phyloP scores from a whole-genome alignment of 345 rosid species.

The Ceriops tagal region DNA sequence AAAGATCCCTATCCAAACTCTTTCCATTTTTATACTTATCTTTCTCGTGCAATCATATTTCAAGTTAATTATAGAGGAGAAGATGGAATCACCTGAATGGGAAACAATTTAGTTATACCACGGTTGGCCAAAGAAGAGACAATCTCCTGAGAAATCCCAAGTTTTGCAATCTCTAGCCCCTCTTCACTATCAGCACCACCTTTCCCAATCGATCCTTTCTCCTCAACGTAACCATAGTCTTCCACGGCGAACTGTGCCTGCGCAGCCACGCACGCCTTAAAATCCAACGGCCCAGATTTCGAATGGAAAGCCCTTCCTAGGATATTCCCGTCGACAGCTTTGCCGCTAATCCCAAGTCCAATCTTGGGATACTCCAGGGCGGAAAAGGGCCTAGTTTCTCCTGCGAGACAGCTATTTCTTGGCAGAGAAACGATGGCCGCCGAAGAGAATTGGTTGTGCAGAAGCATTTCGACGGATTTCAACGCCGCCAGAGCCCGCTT shows the following conservation, averaged over 20 bases:
- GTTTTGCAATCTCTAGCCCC: constrained; percentile 64
- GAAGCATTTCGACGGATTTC: constrained; percentile 24
- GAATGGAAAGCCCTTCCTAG: constrained; percentile 43
- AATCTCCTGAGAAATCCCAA: constrained; percentile 70
- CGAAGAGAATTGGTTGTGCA: constrained; percentile 11
- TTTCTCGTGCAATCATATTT: too few species aligned
- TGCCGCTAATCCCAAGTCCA: background rate
- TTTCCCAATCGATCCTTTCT: constrained; percentile 20
- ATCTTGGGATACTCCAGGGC: background rate
- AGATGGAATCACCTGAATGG: constrained; percentile 62
- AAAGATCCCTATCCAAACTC: too few species aligned
- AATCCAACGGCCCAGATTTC: constrained; percentile 46
- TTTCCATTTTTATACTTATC: too few species aligned
- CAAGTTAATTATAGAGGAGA: too few species aligned
- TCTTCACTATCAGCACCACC: constrained; percentile 34
- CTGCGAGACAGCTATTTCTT: background rate
- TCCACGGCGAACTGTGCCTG: constrained; percentile 54
- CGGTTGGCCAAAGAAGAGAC: constrained; percentile 57
- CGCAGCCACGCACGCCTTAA: constrained; percentile 36
- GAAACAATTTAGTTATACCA: constrained; percentile 74
- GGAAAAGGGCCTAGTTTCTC: background rate
- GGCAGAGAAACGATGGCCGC: background rate
- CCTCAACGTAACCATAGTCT: constrained; percentile 41
- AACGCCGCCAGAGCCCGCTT: constrained; percentile 30
- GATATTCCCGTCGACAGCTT: too few species aligned